Conservation (phyloP, 495 filamentous ascomycete species). For the Penicillium nucicola region DNA sequence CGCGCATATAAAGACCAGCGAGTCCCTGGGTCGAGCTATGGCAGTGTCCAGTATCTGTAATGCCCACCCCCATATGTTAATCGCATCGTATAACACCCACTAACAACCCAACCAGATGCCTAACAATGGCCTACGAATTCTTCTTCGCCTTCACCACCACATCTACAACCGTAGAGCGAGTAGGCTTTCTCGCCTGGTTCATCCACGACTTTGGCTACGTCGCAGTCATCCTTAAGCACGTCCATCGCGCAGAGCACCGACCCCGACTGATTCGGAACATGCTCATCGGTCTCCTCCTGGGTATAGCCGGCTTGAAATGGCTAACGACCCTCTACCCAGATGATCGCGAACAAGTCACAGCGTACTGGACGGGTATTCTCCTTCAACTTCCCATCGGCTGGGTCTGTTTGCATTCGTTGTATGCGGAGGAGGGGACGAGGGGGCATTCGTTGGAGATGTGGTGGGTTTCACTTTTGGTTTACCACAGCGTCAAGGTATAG, state of each 20-base stretch:
- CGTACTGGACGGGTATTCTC: conserved; percentile 18
- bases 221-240: conserved; percentile 2
- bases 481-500: neutral
- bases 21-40: conserved; percentile 3
- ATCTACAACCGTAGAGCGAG: conserved; percentile 2
- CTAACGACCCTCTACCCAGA: neutral
- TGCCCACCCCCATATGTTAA: neutral
- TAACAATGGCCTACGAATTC: conserved; percentile 18
- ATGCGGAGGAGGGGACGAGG: neutral
- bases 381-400: conserved; percentile 18
- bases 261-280: conserved; percentile 6
- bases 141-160: conserved; percentile 17
- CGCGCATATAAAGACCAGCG: conserved; percentile 9
- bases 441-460: conserved; percentile 20
- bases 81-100: neutral
- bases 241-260: neutral
- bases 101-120: conserved; percentile 4
- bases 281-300: conserved; percentile 1
- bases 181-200: conserved; percentile 16
- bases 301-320: conserved; percentile 3
- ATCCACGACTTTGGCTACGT: conserved; percentile 11
- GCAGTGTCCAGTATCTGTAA: conserved; percentile 10
- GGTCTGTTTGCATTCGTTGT: conserved; percentile 10
- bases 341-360: conserved; percentile 13
- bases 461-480: conserved; percentile 2